A percentile compares a stretch with the other conserved stretches of the same genome.
These are phyloP conservation scores for Penicillium sp. DNA, from an alignment of 2,329 filamentous ascomycete genomes.

Conservation along the genomic window DNA sequence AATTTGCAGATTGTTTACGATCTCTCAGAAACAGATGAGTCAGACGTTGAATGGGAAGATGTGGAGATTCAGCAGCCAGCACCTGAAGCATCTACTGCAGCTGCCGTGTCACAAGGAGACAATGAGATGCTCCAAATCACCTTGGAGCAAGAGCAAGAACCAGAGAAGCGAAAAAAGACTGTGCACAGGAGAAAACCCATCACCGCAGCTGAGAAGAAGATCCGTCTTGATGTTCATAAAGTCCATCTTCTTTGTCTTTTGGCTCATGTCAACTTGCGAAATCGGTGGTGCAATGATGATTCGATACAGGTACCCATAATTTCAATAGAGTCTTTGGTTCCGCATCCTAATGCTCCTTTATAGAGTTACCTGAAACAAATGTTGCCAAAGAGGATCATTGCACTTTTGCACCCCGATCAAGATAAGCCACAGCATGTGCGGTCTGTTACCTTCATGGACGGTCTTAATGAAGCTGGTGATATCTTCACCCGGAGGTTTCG, in stretches of 20 bases:
- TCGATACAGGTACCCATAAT: constrained; percentile 53
- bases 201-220: constrained; percentile 53
- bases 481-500: constrained; percentile 66
- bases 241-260: constrained; percentile 78
- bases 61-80: constrained; percentile 44
- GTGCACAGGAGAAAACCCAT: constrained; percentile 47
- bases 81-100: constrained; percentile 20
- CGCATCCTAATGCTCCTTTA: constrained; percentile 16
- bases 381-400: constrained; percentile 60
- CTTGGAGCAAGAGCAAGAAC: constrained; percentile 34
- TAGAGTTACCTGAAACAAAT: constrained; percentile 54
- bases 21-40: constrained; percentile 47
- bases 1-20: constrained; percentile 34
- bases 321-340: neutral
- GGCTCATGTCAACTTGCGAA: constrained; percentile 69
- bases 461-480: constrained; percentile 63
- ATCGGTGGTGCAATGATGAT: constrained; percentile 80
- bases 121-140: constrained; percentile 36
- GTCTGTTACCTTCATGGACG: constrained; percentile 71
- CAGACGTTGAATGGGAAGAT: constrained; percentile 61
- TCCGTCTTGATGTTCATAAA: constrained; percentile 75
- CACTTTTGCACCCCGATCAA: constrained; percentile 63
- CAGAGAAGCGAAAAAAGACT: constrained; percentile 22
- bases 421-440: constrained; percentile 67
- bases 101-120: constrained; percentile 6